Conservation (phyloP, 2,329 filamentous ascomycete species). For the Diaporthe vexans region DNA sequence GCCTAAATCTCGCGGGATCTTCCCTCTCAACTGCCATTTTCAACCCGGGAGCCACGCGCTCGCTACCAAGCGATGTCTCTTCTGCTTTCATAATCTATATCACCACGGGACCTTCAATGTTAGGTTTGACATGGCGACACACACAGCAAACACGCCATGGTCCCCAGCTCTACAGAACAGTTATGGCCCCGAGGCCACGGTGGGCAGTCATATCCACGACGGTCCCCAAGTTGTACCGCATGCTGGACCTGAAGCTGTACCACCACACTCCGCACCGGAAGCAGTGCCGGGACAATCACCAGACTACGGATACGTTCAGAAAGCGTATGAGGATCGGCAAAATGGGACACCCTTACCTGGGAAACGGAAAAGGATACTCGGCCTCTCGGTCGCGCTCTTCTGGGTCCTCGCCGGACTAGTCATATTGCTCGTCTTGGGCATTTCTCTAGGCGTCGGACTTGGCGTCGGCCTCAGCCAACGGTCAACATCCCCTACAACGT, state of each 20-base stretch:
- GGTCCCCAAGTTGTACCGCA: constrained; percentile 8
- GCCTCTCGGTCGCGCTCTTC: constrained; percentile 6
- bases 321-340: constrained; percentile 5
- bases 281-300: constrained; percentile 1
- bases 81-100: not conserved
- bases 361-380: constrained; percentile 2
- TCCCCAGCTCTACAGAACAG: constrained; percentile 6
- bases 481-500: not conserved
- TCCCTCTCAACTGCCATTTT: not conserved
- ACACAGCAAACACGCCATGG: not conserved
- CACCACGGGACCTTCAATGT: too few species aligned
- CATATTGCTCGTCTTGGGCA: not conserved
- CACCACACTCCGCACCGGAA: not conserved
- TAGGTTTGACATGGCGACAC: not conserved
- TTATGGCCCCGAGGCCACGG: not conserved
- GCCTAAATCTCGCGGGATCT: not conserved
- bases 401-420: not conserved
- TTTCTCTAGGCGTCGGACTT: constrained; percentile 9
- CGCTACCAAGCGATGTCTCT: not conserved
- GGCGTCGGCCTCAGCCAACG: constrained; percentile 17
- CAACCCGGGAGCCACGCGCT: not conserved
- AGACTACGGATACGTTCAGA: not conserved
- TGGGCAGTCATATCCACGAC: not conserved
- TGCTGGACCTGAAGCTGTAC: constrained; percentile 1
- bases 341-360: not conserved